Conservation (phyloP, 768 basidiomycete genomes). For the Daedaleopsis nitida region DNA sequence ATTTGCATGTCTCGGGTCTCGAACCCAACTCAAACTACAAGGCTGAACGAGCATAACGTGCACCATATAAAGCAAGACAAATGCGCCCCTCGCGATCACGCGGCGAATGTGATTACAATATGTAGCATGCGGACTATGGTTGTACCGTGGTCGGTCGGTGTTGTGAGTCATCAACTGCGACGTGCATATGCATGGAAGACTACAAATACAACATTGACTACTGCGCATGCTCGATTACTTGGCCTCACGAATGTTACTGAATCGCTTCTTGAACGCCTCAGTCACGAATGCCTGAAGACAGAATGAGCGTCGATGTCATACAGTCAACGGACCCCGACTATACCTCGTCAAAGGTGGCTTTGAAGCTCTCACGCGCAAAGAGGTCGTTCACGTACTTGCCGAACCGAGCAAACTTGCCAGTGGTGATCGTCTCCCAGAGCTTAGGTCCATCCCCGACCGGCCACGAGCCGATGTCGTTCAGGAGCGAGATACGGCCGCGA, state of each 20-base stretch:
- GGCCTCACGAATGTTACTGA: constrained; percentile 14
- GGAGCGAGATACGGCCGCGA: constrained; percentile 45
- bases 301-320: neutral
- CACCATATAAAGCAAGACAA: too few relatives aligned
- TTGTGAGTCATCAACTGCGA: too few relatives aligned
- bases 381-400: constrained; percentile 50
- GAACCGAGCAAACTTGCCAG: constrained; percentile 52
- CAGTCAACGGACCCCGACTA: neutral
- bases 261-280: constrained; percentile 19
- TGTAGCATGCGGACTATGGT: too few relatives aligned
- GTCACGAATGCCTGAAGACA: constrained; percentile 21
- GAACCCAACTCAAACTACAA: neutral
- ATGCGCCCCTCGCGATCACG: too few relatives aligned
- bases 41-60: too few relatives aligned
- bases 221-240: neutral
- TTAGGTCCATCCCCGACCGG: constrained; percentile 49
- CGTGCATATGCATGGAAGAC: neutral
- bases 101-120: too few relatives aligned
- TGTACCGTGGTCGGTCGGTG: too few relatives aligned
- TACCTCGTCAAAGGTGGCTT: constrained; percentile 56
- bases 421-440: constrained; percentile 39
- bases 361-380: constrained; percentile 53
- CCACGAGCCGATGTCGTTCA: constrained; percentile 55
- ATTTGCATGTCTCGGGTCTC: neutral
- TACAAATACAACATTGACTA: neutral